Evolutionary conservation across 768 basidiomycete species (phyloP), one percentile per base, ranked within the genome.

Genomic region (Tricholoma terreum): DNA sequence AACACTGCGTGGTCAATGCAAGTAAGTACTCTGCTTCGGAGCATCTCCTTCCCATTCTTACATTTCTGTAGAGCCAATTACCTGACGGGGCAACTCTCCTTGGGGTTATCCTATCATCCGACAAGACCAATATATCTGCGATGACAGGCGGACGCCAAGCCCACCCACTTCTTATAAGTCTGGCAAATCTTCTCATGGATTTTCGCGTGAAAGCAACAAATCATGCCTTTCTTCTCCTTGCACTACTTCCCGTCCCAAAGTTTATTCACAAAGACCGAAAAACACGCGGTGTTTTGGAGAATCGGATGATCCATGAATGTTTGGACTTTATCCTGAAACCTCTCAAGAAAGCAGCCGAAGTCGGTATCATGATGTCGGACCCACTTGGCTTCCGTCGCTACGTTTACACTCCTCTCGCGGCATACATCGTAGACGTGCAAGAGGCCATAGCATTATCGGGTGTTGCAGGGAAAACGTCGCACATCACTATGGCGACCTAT

Each of bases 391-490:
- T 49, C 15, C 34, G 38, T 6, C 55, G 60, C 2, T 64, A 62
- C 19, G 68, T 66, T 35, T 72, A 61, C 54, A 71, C 69, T 0
- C 70, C 68, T 2, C 54, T 73, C 3, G 68, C 61, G 6, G 60
- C 66, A 0, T 71, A 65, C 55, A 73, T 75, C 19, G 68, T 67
- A 3, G 70, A 76, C 54, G 70, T 66, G 4, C 72, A 70, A 0
- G 72, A 77, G 64, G 63, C 70, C 6, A 50, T 58, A 3, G 48
- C 69, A 42, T 52, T 75, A 21, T 61, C 71, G 1, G 59, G 70
- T 22, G 68, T 74, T 24, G 57, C 38, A 3, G 67, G 63, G 3
- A 71, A 68, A 49, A 69, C 69, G 0, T 76, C 73, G 0, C 67
- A 66, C 1, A 60, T 75, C 8, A 73, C 69, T 1, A 60, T 66